Evolutionary conservation across 1,139 yeast genomes (phyloP), one percentile per base, ranked within the genome.

Genomic region (Candida freyschussii): DNA sequence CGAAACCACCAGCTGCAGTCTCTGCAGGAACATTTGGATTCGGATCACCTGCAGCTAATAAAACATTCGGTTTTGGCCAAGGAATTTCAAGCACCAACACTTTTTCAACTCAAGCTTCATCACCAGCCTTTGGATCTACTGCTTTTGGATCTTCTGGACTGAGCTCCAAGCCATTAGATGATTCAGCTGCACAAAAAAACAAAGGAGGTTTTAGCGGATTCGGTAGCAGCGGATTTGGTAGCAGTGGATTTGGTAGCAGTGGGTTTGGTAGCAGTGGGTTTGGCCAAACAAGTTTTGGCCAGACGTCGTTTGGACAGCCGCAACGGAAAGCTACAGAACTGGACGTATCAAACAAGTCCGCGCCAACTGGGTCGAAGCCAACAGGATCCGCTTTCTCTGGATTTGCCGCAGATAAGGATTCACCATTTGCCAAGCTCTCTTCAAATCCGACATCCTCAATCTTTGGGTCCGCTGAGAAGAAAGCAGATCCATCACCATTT

Each of bases 291-390:
- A 32, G 50, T 5, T 50, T 47, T 35, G 54, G 51, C 7, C 26
- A 41, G 16, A 27, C 47, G 10, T 29, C 43, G 3, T 49, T 48
- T 39, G 55, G 53, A 12, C 22, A 30, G 19, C 17, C 32, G 12
- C n/a, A n/a, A n/a, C n/a, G n/a, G n/a, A n/a, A n/a, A n/a, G n/a
- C n/a, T n/a, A n/a, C n/a, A n/a, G n/a, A n/a, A n/a, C n/a, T n/a
- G n/a, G n/a, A n/a, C n/a, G n/a, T n/a, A n/a, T n/a, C n/a, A n/a
- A n/a, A n/a, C n/a, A n/a, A n/a, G n/a, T n/a, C n/a, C n/a, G n/a
- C n/a, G n/a, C n/a, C n/a, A n/a, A 15, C 38, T 21, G n/a, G 12
- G 15, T 7, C 25, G 5, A 27, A 32, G 16, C 27, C 28, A 13
- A 18, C 27, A 13, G n/a, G 8, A 13, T 28, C 23, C 19, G 30